Evolutionary conservation across 805 yeast genomes (phyloP).

Genomic region (Nakazawaea peltata): DNA sequence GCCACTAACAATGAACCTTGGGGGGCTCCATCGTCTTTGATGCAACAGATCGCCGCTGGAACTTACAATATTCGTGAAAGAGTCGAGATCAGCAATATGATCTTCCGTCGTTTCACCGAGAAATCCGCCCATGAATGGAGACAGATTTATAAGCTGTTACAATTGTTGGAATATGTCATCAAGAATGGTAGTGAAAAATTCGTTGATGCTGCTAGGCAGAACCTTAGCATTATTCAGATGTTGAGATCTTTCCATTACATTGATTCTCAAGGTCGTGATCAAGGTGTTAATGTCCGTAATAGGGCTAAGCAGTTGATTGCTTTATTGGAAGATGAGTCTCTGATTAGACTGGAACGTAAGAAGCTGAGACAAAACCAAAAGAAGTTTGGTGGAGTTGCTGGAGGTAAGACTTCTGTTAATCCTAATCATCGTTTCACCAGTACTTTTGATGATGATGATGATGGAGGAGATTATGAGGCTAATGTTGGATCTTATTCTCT

Average conservation of each 20-base stretch:
- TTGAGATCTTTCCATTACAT: conserved; percentile 89
- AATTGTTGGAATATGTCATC: conserved; percentile 81
- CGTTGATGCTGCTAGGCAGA: conserved; percentile 89
- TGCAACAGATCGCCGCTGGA: conserved; percentile 94
- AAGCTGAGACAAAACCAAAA: conserved; percentile 82
- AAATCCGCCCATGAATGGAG: conserved; percentile 97
- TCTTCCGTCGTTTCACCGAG: conserved; percentile 87
- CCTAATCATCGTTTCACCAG: conserved; percentile 23
- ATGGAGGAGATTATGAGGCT: conserved; percentile 29
- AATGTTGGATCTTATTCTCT: conserved; percentile 10
- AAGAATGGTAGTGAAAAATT: conserved; percentile 93
- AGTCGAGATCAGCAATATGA: conserved; percentile 70
- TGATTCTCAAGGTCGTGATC: conserved; percentile 91
- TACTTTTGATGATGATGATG: conserved; percentile 36
- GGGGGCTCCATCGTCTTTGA: conserved; percentile 89
- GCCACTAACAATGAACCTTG: conserved; percentile 99
- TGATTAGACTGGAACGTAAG: conserved; percentile 77
- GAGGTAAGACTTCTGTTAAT: conserved; percentile 37
- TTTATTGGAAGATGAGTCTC: conserved; percentile 67
- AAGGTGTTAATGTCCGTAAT: conserved; percentile 91
- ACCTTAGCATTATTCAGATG: conserved; percentile 74
- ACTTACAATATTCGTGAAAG: conserved; percentile 82
- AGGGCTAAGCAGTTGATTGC: conserved; percentile 71
- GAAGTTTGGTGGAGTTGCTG: conserved; percentile 77
- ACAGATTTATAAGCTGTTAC: conserved; percentile 91